Evolutionary conservation across 2,329 filamentous ascomycete species (phyloP), one percentile per base, ranked within the genome.

Genomic region (Stachybotrys chlorohalonatus): DNA sequence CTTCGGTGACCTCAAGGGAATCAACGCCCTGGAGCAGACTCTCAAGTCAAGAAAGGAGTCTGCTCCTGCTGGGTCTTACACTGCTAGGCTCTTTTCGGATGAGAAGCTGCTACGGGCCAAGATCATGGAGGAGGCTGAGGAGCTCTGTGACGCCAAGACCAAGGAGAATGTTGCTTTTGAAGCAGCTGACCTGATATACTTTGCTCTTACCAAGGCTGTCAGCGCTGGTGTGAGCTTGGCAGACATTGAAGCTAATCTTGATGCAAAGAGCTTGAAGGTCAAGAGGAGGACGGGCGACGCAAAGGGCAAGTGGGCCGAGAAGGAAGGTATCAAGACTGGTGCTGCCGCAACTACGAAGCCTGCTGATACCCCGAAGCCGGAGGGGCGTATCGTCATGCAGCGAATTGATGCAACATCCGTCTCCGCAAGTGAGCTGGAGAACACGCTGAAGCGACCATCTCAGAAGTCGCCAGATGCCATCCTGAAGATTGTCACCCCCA

Each of bases 101-200:
- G 83, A 90, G 62, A 92, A 95, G 69, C 80, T 99, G 54, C 74
- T 96, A 53, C 82, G 89, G 48, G 94, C 94, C 3, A 99, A 99
- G 79, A 96, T 99, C 54, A 95, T 97, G 85, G 94, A 99, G 71
- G 94, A 99, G 70, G 94, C 94, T 0, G 89, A 95, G 66, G 94
- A 99, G 74, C 80, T 99, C 47, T 96, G 93, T 66, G 85, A 94
- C 59, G 93, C 94, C 15, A 85, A 84, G 60, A 86, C 84, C 0
- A 87, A 89, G 57, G 80, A 92, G 58, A 89, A 97, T 13, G 82
- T 96, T 58, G 90, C 94, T 2, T 95, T 95, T 59, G 94, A 99
- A 71, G 91, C 94, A 8, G 94, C 94, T 0, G 94, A 99, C 67
- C 75, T 99, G 54, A 85, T 99, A 53, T 99, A 97, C 75, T 99